Evolutionary conservation across 306 rosid species (phyloP).

Genomic region (Glycine soja): DNA sequence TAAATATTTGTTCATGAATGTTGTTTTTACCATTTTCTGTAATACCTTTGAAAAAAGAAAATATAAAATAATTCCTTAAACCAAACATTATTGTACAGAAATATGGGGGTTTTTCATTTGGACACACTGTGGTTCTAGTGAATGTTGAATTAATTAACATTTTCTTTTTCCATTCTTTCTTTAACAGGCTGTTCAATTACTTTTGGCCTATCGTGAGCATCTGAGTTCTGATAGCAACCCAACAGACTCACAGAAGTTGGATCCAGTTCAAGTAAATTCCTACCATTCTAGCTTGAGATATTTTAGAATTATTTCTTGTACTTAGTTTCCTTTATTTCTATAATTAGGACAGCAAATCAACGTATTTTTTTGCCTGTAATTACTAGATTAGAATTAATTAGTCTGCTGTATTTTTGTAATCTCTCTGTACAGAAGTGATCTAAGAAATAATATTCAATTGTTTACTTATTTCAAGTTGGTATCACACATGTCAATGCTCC

Average conservation of each 20-base stretch:
- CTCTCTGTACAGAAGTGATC: neutral
- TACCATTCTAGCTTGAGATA: neutral
- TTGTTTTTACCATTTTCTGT: neutral
- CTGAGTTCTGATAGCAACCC: constrained; percentile 57
- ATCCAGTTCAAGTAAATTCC: constrained; percentile 80
- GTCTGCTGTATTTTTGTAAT: neutral
- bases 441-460: neutral
- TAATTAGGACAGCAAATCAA: neutral
- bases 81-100: neutral
- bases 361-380: neutral
- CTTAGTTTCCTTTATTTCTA: neutral
- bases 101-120: neutral
- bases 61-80: neutral
- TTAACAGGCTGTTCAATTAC: constrained; percentile 82
- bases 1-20: neutral
- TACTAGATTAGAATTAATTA: neutral
- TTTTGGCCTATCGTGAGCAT: constrained; percentile 64
- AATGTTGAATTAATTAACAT: constrained; percentile 23
- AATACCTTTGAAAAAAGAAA: neutral
- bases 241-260: constrained; percentile 61
- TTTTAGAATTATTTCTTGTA: neutral
- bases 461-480: neutral
- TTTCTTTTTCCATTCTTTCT: constrained; percentile 35
- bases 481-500: neutral
- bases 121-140: constrained; percentile 6